These are phyloP conservation scores for Fusarium paranaense DNA, from an alignment of 2,329 filamentous ascomycete genomes.

Conservation along the genomic window DNA sequence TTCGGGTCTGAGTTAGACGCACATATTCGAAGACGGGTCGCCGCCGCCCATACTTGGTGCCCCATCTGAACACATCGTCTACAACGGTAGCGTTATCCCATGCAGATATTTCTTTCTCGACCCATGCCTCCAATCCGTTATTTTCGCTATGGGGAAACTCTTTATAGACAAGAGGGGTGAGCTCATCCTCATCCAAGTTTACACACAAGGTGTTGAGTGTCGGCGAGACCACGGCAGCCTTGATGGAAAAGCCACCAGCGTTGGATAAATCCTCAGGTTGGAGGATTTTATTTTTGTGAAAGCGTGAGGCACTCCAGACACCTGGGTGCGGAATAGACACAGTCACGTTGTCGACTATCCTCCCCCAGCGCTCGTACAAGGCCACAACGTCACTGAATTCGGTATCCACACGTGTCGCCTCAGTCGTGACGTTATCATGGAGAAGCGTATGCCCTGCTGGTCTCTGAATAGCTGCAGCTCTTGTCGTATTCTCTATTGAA, in stretches of 20 bases:
- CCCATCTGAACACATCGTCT: neutral
- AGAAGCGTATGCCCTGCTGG: neutral
- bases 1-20: neutral
- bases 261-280: neutral
- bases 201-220: neutral
- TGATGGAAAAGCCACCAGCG: neutral
- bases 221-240: neutral
- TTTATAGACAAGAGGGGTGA: neutral
- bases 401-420: neutral
- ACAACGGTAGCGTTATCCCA: neutral
- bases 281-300: neutral
- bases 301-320: neutral
- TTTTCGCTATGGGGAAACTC: neutral
- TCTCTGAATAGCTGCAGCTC: too few relatives aligned
- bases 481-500: too few relatives aligned
- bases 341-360: neutral
- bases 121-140: neutral
- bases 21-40: neutral
- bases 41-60: neutral
- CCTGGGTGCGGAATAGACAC: neutral
- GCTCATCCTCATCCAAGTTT: neutral
- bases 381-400: neutral
- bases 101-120: rapidly evolving
- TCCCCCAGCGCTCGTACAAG: neutral
- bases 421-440: neutral